These are phyloP conservation scores for Allium fistulosum DNA, from an alignment of 106 monocot genomes.

Conservation along the genomic window DNA sequence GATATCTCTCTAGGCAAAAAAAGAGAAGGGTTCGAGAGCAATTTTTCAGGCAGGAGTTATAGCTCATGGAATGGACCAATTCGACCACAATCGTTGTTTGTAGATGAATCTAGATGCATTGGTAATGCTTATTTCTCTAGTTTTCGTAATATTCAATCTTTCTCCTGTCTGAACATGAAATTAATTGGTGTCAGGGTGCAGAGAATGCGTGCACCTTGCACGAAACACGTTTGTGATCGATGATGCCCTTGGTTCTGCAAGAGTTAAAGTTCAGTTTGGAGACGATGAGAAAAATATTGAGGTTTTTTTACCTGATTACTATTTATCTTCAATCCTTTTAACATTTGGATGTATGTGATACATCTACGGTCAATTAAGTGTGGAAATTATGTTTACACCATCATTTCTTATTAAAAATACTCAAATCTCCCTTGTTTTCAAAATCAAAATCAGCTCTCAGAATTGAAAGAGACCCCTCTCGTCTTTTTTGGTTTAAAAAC, in stretches of 20 bases:
- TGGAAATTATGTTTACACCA: too few species aligned
- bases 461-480: too few species aligned
- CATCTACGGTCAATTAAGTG: too few species aligned
- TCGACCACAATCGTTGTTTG: constrained; percentile 26
- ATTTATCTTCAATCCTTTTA: too few species aligned
- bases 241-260: constrained; percentile 23
- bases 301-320: not conserved
- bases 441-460: too few species aligned
- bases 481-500: too few species aligned
- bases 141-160: too few species aligned
- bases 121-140: constrained; percentile 4
- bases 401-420: too few species aligned
- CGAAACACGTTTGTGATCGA: constrained; percentile 29
- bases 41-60: constrained; percentile 19
- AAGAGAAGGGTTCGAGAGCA: constrained; percentile 10
- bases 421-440: too few species aligned
- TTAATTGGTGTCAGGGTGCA: constrained; percentile 15
- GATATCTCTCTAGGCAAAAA: constrained; percentile 3
- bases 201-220: constrained; percentile 30
- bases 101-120: constrained; percentile 36
- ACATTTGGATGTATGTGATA: too few species aligned
- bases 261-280: constrained; percentile 34
- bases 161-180: too few species aligned
- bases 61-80: constrained; percentile 45
- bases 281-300: constrained; percentile 24